Percentiles rank a stretch among this genome's conserved stretches.
These are phyloP conservation scores for Fusarium sp. DNA, from an alignment of 2,329 filamentous ascomycete species.

Conservation along the genomic window DNA sequence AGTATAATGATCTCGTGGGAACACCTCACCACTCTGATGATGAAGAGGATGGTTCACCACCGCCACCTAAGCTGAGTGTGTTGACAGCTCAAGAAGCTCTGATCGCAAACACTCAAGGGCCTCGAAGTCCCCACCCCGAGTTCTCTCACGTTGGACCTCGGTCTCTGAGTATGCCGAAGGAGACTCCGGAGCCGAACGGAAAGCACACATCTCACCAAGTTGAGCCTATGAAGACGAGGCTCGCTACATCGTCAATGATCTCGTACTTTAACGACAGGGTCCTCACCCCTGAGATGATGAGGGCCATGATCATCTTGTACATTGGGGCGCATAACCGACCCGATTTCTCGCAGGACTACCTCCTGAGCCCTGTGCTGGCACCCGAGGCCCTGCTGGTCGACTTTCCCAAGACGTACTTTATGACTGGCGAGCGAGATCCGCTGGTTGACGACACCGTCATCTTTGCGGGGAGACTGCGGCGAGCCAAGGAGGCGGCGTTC, in stretches of 20 bases:
- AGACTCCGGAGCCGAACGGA: constrained; percentile 22
- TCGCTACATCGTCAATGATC: constrained; percentile 96
- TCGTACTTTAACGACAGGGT: constrained; percentile 98
- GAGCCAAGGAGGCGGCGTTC: constrained; percentile 73
- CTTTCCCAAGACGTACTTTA: constrained; percentile 95
- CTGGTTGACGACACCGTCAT: constrained; percentile 97
- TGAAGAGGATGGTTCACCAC: constrained; percentile 62
- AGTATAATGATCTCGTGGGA: constrained; percentile 86
- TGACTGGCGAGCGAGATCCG: constrained; percentile 95
- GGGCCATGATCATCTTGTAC: constrained; percentile 98
- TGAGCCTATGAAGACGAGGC: constrained; percentile 78
- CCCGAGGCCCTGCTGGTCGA: constrained; percentile 83
- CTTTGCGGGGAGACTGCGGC: constrained; percentile 88
- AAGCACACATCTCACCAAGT: constrained; percentile 62
- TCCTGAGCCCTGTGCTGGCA: constrained; percentile 89
- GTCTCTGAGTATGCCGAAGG: constrained; percentile 39
- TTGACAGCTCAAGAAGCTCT: constrained; percentile 18
- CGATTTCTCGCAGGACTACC: constrained; percentile 91
- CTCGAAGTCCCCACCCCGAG: constrained; percentile 58
- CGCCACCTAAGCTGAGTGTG: constrained; percentile 12
- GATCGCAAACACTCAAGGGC: constrained; percentile 22
- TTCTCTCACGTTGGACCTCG: constrained; percentile 62
- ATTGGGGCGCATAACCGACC: constrained; percentile 93
- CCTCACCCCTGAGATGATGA: constrained; percentile 97
- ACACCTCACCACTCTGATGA: constrained; percentile 87